Percentiles rank a stretch among this genome's conserved stretches.
phyloP scores from a whole-genome alignment of 148 eudicot genomes.

The Pharnaceum exiguum region DNA sequence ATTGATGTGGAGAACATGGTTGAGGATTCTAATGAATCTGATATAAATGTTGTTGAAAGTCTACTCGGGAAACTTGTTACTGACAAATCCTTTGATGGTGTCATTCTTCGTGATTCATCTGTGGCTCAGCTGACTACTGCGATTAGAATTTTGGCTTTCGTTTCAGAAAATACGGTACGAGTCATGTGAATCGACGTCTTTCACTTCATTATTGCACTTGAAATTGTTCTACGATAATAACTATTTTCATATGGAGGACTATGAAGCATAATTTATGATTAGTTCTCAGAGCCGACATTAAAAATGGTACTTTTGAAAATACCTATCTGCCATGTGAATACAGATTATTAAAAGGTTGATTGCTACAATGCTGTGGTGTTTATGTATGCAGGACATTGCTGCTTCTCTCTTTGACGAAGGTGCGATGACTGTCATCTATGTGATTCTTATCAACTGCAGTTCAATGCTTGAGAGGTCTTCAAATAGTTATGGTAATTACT shows the following conservation, averaged over 20 bases:
- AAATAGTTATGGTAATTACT: constrained; percentile 74
- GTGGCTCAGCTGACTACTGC: constrained; percentile 92
- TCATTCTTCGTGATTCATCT: constrained; percentile 84
- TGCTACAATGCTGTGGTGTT: neutral
- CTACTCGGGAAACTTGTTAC: constrained; percentile 83
- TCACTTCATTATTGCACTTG: neutral
- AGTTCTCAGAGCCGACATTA: too few relatives aligned
- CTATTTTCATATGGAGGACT: neutral
- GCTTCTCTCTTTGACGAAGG: constrained; percentile 90
- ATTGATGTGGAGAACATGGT: constrained; percentile 74
- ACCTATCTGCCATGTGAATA: too few relatives aligned
- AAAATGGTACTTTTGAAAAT: too few relatives aligned
- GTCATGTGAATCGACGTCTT: neutral
- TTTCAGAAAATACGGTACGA: constrained; percentile 85
- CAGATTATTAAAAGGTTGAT: neutral
- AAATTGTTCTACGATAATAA: neutral
- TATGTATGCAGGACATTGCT: constrained; percentile 64
- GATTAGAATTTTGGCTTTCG: constrained; percentile 75
- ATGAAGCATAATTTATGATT: neutral
- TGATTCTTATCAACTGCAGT: constrained; percentile 72
- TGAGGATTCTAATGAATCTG: constrained; percentile 64
- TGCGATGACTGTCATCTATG: constrained; percentile 82
- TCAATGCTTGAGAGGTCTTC: constrained; percentile 93
- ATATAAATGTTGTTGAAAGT: constrained; percentile 74
- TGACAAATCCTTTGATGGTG: constrained; percentile 76